Percentiles rank a stretch among this genome's conserved stretches.
These are phyloP conservation scores for Vicia villosa DNA, from an alignment of 306 rosid genomes.

Conservation along the genomic window DNA sequence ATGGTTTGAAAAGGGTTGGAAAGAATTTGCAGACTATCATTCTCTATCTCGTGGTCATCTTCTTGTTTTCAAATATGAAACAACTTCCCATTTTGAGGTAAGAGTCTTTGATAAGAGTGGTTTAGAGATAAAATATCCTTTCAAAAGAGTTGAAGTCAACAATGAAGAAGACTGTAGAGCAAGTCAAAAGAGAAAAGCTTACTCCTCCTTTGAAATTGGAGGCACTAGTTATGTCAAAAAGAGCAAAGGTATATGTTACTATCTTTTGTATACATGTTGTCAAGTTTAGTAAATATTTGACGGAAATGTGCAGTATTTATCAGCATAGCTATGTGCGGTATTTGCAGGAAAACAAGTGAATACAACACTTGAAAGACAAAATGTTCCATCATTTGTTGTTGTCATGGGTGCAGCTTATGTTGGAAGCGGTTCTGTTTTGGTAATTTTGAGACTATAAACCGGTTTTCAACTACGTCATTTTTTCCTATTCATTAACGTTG, in stretches of 20 bases:
- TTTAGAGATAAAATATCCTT: slow-evolving; percentile 12
- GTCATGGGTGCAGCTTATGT: background rate
- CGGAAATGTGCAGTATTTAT: too few relatives aligned
- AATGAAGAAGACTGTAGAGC: background rate
- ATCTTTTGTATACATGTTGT: too few relatives aligned
- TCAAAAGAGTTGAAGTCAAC: background rate
- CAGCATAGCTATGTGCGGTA: too few relatives aligned
- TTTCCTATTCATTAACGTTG: too few relatives aligned
- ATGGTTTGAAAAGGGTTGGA: too few relatives aligned
- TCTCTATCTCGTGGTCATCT: slow-evolving; percentile 26
- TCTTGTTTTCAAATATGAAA: slow-evolving; percentile 34
- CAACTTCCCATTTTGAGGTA: background rate
- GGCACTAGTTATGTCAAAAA: background rate
- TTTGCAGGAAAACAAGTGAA: background rate
- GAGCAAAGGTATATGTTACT: too few relatives aligned
- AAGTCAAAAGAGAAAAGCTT: background rate
- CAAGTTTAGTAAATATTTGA: too few relatives aligned
- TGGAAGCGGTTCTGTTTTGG: too few relatives aligned
- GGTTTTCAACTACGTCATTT: too few relatives aligned
- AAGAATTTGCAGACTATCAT: too few relatives aligned
- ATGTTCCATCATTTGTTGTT: slow-evolving; percentile 13
- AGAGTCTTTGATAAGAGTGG: slow-evolving; percentile 5
- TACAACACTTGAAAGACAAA: slow-evolving; percentile 19
- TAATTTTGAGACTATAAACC: too few relatives aligned
- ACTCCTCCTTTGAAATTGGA: background rate